Evolutionary conservation across 306 rosid genomes (phyloP), one percentile per base, ranked within the genome.

Genomic region (Quercus ilex): DNA sequence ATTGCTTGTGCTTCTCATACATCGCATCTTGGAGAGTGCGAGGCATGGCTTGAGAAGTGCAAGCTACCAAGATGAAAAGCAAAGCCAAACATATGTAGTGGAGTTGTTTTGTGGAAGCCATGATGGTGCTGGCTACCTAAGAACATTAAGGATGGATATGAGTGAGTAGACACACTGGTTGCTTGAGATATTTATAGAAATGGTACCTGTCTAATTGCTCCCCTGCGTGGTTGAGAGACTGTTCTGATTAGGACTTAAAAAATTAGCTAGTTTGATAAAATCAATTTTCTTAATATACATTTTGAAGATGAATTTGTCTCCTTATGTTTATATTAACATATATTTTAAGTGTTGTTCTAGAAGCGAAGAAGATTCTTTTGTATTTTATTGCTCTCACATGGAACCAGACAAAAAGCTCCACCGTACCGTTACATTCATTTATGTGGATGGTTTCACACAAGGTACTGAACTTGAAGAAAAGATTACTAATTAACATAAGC

Each of bases 11-110:
- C 74, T 56, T 74, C 80, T 79, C 86, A 6, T 55, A 17, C 79
- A 81, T 85, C 56, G 51, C 75, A 57, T 80, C 89, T 73, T 74
- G 78, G 23, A 85, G 86, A 71, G 35, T 83, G 3, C 86, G 90
- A 26, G 79, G 80, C n/a, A 81, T 62, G 77, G 82, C 88, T 77
- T 82, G 56, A 7, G 65, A 26, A 55, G 86, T 71, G 64, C 8
- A 71, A 33, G 74, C 78, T 28, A 74, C 80, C 80, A 75, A 77
- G 11, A 81, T 75, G 11, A 88, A 28, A 57, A 73, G 5, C 49
- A 84, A 6, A 5, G 83, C 78, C 9, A 86, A 49, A 17, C 76
- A 53, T 13, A 86, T 6, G 2, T 60, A 3, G 43, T 38, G 43
- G 43, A 38, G 43, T 8, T 76, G 72, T 65, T 5, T 69, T 23